A percentile compares a stretch with the other conserved stretches of the same genome.
Evolutionary conservation across 2,329 filamentous ascomycete genomes (phyloP).

Genomic region (Paecilomyces sp.): DNA sequence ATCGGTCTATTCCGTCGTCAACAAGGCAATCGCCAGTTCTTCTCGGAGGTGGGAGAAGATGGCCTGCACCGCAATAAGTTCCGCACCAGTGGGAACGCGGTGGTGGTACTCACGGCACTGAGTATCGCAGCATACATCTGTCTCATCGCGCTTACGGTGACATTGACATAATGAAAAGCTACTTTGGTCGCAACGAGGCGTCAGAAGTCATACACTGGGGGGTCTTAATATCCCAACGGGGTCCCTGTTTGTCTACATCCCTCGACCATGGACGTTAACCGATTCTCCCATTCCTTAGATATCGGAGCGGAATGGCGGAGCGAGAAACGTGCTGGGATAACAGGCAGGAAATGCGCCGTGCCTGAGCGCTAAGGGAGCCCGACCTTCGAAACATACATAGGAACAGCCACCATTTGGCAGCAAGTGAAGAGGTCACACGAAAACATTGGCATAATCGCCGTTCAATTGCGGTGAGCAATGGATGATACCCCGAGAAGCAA

Average conservation of each 20-base stretch:
- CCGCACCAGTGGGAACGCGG: constrained; percentile 59
- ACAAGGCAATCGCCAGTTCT: constrained; percentile 92
- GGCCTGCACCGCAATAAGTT: constrained; percentile 56
- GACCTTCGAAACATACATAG: not conserved
- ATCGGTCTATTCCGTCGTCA: constrained; percentile 80
- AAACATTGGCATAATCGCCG: not conserved
- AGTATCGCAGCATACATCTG: constrained; percentile 56
- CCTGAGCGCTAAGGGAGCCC: not conserved
- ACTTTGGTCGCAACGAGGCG: not conserved
- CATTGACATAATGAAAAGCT: constrained; percentile 27
- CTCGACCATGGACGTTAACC: not conserved
- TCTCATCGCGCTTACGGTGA: constrained; percentile 53
- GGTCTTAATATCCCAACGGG: not conserved
- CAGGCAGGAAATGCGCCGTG: not conserved
- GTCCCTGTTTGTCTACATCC: not conserved
- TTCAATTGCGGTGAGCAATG: not conserved
- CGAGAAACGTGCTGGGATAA: not conserved
- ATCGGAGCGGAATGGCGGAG: not conserved
- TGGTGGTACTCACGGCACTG: constrained; percentile 54
- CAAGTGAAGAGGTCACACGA: not conserved
- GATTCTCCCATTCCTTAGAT: not conserved
- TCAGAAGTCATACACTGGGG: not conserved
- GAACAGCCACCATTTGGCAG: not conserved
- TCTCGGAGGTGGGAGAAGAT: constrained; percentile 52
- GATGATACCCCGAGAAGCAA: not conserved